A percentile compares a stretch with the other conserved stretches of the same genome.
These are phyloP conservation scores for Smittium culicis DNA, from an alignment of 371 early-diverging fungal genomes.

Conservation along the genomic window DNA sequence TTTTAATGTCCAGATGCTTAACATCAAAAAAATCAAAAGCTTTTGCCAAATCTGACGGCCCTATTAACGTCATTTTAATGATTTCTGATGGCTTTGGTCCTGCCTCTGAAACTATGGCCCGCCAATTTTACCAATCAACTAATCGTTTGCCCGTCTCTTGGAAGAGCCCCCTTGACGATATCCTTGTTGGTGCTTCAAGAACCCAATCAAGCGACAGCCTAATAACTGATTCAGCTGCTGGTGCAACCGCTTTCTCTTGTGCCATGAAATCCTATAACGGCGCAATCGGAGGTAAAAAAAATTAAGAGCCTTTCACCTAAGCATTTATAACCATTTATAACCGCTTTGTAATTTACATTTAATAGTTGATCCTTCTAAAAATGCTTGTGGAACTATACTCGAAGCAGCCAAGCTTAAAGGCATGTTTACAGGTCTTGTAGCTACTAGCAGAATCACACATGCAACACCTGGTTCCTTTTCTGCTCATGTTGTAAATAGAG, in stretches of 20 bases:
- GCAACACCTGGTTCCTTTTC: slow-evolving; percentile 69
- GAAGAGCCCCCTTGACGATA: slow-evolving; percentile 51
- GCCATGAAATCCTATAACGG: slow-evolving; percentile 71
- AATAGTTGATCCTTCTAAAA: not conserved
- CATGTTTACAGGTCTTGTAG: slow-evolving; percentile 77
- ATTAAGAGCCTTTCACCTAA: too few relatives aligned
- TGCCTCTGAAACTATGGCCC: slow-evolving; percentile 43
- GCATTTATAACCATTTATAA: too few relatives aligned
- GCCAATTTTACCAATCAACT: slow-evolving; percentile 18
- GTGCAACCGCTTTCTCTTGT: slow-evolving; percentile 87
- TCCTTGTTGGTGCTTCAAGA: slow-evolving; percentile 70
- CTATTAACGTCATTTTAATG: slow-evolving; percentile 40
- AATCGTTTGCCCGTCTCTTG: slow-evolving; percentile 4
- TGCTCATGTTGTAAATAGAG: slow-evolving; percentile 64
- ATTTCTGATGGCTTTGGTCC: slow-evolving; percentile 50
- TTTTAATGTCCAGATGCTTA: too few relatives aligned
- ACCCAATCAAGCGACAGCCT: slow-evolving; percentile 62
- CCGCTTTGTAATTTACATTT: too few relatives aligned
- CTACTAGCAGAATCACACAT: slow-evolving; percentile 82
- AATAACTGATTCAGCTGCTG: slow-evolving; percentile 90
- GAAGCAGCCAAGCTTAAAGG: slow-evolving; percentile 77
- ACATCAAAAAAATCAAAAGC: not conserved
- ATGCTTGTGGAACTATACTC: slow-evolving; percentile 79
- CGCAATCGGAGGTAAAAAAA: slow-evolving; percentile 55
- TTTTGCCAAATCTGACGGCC: not conserved